Base-by-base conservation (phyloP, 495 filamentous ascomycete genomes). In the Penicillium egyptiacum region DNA sequence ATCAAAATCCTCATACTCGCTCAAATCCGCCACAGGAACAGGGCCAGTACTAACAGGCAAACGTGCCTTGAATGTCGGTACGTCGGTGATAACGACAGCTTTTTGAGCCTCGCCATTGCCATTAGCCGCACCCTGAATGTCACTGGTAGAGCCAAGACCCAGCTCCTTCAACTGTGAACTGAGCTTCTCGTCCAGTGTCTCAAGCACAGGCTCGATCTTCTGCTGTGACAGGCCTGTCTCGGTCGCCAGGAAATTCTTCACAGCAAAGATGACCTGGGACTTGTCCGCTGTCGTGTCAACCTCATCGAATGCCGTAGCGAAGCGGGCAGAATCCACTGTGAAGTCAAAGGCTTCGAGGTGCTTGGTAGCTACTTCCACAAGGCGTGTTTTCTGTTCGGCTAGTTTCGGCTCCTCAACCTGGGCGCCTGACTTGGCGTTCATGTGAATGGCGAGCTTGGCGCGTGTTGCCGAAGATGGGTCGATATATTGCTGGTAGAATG, bases 391-490 rank as follows among this genome's bases (percentile, higher is more conserved):
- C 67, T 86, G 78, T 49, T 87, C 78, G 10, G 69, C 70, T 19
- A 78, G 61, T 23, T 71, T 62, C 9, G 65, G 66, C 1, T 56
- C 59, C 16, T 61, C 58, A 4, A 68, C 70, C 12, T 75, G 65
- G 44, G 72, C 70, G 37, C 79, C 77, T 40, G 79, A 75, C 64
- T 91, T 88, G 0, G 94, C 95, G 39, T 86, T 81, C 60, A 98
- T 77, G 60, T 98, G 89, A 35, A 97, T 81, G 3, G 90, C 83
- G 8, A 92, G 70, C 71, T 97, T 97, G 19, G 91, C 86, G 25
- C 94, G 85, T 0, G 71, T 75, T 3, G 83, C 72, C 12, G 93
- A 96, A 1, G 72, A 71, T 1, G 94, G 93, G 46, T 85, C 74
- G 57, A 97, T 88, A 75, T 84, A 93, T 22, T 85, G 79, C 20